A percentile compares a stretch with the other conserved stretches of the same genome.
Conservation (phyloP, 2,329 filamentous ascomycete genomes). For the Arachnopeziza araneosa region DNA sequence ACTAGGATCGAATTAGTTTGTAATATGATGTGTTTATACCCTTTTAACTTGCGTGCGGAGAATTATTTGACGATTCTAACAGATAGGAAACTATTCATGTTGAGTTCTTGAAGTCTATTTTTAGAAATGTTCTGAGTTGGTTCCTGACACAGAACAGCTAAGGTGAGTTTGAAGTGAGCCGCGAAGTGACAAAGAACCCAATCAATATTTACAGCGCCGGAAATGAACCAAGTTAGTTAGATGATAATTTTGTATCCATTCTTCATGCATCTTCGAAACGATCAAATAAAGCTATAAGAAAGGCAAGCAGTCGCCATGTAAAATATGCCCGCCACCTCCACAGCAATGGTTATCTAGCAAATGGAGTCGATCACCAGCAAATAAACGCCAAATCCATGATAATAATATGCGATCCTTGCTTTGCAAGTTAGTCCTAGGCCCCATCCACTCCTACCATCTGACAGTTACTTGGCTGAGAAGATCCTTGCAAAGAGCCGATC, state of each 20-base stretch:
- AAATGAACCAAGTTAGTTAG: neutral
- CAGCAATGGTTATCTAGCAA: no score
- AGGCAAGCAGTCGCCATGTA: neutral
- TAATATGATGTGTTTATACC: no score
- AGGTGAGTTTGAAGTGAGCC: no score
- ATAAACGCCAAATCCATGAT: slow-evolving; percentile 1
- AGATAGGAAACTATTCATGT: no score
- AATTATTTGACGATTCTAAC: no score
- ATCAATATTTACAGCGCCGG: neutral
- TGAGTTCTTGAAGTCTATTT: no score
- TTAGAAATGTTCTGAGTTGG: no score
- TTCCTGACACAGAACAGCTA: no score
- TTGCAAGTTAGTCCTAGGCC: neutral
- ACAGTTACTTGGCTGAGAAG: neutral
- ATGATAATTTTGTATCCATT: neutral
- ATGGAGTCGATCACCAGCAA: neutral
- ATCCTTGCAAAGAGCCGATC: neutral
- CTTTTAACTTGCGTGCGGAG: no score
- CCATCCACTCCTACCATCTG: neutral
- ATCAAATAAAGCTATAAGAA: neutral
- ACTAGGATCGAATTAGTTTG: no score
- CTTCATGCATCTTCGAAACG: neutral
- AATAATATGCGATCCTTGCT: neutral
- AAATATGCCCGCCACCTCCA: no score
- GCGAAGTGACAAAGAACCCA: no score